phyloP scores from a whole-genome alignment of 805 yeast species.

The Lipomyces starkeyi region DNA sequence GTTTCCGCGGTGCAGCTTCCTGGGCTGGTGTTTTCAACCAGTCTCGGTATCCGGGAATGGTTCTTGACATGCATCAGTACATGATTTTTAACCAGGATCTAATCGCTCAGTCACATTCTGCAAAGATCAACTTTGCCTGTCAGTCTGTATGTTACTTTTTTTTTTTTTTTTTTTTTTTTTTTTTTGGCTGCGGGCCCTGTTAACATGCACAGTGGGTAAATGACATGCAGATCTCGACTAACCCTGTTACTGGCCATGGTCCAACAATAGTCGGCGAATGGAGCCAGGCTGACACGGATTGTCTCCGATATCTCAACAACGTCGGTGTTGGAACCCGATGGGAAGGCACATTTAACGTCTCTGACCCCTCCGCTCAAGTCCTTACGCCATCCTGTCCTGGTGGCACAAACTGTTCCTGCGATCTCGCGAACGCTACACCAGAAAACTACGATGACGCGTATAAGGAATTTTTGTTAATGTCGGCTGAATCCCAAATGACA shows the following conservation, averaged over 20 bases:
- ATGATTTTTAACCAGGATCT: constrained; percentile 62
- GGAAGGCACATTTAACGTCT: constrained; percentile 59
- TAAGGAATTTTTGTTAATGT: constrained; percentile 62
- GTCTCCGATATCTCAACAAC: constrained; percentile 83
- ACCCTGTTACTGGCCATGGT: constrained; percentile 65
- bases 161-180: not conserved
- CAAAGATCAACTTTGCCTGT: constrained; percentile 48
- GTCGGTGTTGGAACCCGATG: constrained; percentile 78
- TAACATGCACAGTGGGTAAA: constrained; percentile 53
- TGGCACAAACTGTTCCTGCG: constrained; percentile 60
- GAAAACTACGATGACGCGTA: constrained; percentile 61
- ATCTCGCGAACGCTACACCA: constrained; percentile 51
- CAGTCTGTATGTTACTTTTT: constrained; percentile 36
- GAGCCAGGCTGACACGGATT: constrained; percentile 85
- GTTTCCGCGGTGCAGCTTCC: constrained; percentile 63
- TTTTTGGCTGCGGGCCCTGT: not conserved
- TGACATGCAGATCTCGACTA: constrained; percentile 59
- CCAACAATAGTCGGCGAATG: constrained; percentile 76
- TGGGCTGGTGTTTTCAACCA: constrained; percentile 65
- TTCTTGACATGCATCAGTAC: constrained; percentile 86
- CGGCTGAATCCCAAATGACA: constrained; percentile 82
- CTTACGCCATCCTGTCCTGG: constrained; percentile 41
- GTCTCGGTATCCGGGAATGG: constrained; percentile 61
- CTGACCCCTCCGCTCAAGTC: constrained; percentile 38
- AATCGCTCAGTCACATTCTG: constrained; percentile 43